phyloP scores from a whole-genome alignment of 805 yeast genomes.

The Pichia scutulata region DNA sequence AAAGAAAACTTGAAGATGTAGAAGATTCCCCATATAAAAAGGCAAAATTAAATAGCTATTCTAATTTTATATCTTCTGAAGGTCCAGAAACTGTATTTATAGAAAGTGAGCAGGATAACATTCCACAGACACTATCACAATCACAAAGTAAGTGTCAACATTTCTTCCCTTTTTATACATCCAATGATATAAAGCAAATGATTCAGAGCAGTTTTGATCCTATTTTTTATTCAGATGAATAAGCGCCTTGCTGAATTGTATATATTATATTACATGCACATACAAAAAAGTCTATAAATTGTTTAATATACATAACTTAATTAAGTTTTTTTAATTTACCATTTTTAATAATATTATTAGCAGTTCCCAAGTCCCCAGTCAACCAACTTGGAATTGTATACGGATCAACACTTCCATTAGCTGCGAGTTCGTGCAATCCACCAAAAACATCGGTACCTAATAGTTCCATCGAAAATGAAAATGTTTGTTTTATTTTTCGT shows the following conservation, averaged over 20 bases:
- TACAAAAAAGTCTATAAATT: not conserved
- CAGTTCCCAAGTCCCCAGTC: slow-evolving; percentile 63
- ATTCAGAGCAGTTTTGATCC: slow-evolving; percentile 5
- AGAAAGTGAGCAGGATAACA: not conserved
- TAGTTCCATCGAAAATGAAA: slow-evolving; percentile 30
- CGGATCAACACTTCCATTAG: slow-evolving; percentile 41
- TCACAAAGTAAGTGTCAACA: not conserved
- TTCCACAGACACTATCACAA: not conserved
- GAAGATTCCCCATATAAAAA: not conserved
- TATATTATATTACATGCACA: not conserved
- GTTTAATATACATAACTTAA: not conserved
- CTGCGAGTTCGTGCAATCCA: slow-evolving; percentile 65
- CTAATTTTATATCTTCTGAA: not conserved
- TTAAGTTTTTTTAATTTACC: slow-evolving; percentile 24
- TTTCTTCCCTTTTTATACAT: not conserved
- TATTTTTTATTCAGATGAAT: slow-evolving; percentile 1
- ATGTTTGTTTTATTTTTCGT: slow-evolving; percentile 16
- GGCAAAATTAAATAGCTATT: not conserved
- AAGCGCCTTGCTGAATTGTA: not conserved
- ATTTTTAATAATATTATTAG: slow-evolving; percentile 39
- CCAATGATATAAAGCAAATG: not conserved
- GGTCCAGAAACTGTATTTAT: not conserved
- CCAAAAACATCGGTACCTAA: slow-evolving; percentile 70
- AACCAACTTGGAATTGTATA: slow-evolving; percentile 65
- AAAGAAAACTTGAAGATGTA: not conserved